Conservation (phyloP, 257 asterid species). For the Craterostigma plantagineum region DNA sequence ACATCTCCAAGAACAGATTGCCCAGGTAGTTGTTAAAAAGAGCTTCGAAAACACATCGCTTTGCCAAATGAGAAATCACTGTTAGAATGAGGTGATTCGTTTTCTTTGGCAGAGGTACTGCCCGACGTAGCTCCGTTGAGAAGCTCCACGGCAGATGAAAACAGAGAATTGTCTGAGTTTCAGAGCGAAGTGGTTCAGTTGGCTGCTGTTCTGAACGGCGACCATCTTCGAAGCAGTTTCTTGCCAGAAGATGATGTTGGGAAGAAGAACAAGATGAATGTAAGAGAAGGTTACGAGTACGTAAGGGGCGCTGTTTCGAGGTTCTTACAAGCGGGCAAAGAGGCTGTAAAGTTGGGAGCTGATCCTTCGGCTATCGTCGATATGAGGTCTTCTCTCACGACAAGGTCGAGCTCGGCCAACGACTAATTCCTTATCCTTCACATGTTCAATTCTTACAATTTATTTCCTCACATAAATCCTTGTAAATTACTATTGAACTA, state of each 20-base stretch:
- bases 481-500: no score
- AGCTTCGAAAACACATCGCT: no score
- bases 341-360: constrained; percentile 56
- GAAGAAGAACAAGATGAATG: constrained; percentile 44
- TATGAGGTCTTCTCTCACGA: constrained; percentile 70
- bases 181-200: constrained; percentile 55
- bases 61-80: no score
- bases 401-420: constrained; percentile 30
- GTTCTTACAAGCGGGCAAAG: constrained; percentile 56
- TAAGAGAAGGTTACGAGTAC: constrained; percentile 46
- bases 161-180: constrained; percentile 41
- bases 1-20: constrained; percentile 68
- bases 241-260: constrained; percentile 10
- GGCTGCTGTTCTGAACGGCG: constrained; percentile 60
- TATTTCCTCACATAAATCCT: no score
- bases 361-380: constrained; percentile 50
- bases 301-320: constrained; percentile 49
- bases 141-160: constrained; percentile 24
- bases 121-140: constrained; percentile 45
- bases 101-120: constrained; percentile 27
- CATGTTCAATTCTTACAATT: no score
- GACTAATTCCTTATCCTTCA: constrained; percentile 4
- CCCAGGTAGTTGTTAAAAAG: constrained; percentile 30
- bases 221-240: constrained; percentile 52
- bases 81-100: no score